Percentiles rank a stretch among this genome's conserved stretches.
Conservation (phyloP, 148 eudicot species). For the Chenopodium formosanum region DNA sequence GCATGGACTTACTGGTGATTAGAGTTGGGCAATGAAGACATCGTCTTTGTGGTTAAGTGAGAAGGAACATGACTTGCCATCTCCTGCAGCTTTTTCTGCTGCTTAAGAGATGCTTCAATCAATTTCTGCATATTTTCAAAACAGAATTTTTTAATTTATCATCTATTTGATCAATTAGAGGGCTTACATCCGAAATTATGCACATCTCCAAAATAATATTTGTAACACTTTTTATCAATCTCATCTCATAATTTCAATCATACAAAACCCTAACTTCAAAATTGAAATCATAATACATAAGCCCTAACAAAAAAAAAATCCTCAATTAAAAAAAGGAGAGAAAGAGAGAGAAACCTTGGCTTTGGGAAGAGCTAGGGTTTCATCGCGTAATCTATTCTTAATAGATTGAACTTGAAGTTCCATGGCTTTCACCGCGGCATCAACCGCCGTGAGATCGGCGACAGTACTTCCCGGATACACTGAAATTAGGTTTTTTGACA, state of each 20-base stretch:
- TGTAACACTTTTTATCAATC: no score
- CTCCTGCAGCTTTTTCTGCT: constrained; percentile 70
- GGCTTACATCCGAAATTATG: neutral
- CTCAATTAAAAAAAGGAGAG: neutral
- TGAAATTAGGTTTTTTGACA: constrained; percentile 14
- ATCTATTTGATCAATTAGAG: neutral
- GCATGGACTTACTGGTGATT: constrained; percentile 37
- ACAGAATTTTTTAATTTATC: neutral
- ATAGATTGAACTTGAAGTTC: constrained; percentile 81
- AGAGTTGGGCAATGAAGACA: constrained; percentile 30
- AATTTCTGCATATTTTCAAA: constrained; percentile 53
- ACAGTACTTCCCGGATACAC: constrained; percentile 83
- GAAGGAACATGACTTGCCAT: constrained; percentile 63
- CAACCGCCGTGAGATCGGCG: constrained; percentile 70
- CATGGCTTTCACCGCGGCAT: constrained; percentile 64
- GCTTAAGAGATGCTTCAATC: constrained; percentile 69
- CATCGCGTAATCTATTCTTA: constrained; percentile 68
- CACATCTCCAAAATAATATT: neutral
- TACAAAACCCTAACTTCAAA: constrained; percentile 19
- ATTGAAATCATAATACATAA: neutral
- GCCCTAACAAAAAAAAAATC: neutral
- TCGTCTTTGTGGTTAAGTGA: constrained; percentile 38
- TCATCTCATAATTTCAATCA: neutral
- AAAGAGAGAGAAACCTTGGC: constrained; percentile 50
- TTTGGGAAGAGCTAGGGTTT: constrained; percentile 79